Conservation (phyloP, 164 flowering plant species). For the Magnolia kwangsiensis region DNA sequence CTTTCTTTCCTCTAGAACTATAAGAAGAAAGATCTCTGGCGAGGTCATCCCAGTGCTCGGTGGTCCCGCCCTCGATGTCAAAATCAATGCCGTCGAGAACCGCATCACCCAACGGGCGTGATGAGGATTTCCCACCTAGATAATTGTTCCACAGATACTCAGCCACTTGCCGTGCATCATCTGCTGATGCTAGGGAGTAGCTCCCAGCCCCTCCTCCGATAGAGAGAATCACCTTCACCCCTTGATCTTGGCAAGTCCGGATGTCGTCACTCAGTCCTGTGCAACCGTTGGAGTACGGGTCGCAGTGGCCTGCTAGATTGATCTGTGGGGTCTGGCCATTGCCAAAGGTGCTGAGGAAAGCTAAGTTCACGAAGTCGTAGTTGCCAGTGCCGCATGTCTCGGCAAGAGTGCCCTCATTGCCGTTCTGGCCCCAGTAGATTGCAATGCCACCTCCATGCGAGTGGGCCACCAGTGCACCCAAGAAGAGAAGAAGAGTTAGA, state of each 20-base stretch:
- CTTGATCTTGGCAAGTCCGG: constrained; percentile 2
- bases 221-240: constrained; percentile 9
- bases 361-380: constrained; percentile 17
- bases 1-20: constrained; percentile 5
- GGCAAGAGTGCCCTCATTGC: constrained; percentile 13
- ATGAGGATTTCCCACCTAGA: constrained; percentile 6
- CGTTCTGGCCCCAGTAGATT: constrained; percentile 23
- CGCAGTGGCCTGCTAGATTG: constrained; percentile 19
- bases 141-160: constrained; percentile 10
- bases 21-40: not conserved
- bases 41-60: not conserved
- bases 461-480: not conserved
- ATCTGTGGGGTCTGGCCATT: constrained; percentile 11
- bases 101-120: constrained; percentile 6
- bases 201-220: constrained; percentile 6
- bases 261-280: constrained; percentile 11
- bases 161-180: constrained; percentile 7
- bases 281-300: constrained; percentile 11
- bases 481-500: not conserved
- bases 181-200: constrained; percentile 11
- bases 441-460: constrained; percentile 5
- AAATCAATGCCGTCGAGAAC: constrained; percentile 10
- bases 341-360: constrained; percentile 21
- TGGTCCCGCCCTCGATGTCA: constrained; percentile 7
- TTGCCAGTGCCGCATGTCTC: constrained; percentile 20